Evolutionary conservation across 495 filamentous ascomycete genomes (phyloP), one percentile per base, ranked within the genome.

Genomic region (Terfezia boudieri): DNA sequence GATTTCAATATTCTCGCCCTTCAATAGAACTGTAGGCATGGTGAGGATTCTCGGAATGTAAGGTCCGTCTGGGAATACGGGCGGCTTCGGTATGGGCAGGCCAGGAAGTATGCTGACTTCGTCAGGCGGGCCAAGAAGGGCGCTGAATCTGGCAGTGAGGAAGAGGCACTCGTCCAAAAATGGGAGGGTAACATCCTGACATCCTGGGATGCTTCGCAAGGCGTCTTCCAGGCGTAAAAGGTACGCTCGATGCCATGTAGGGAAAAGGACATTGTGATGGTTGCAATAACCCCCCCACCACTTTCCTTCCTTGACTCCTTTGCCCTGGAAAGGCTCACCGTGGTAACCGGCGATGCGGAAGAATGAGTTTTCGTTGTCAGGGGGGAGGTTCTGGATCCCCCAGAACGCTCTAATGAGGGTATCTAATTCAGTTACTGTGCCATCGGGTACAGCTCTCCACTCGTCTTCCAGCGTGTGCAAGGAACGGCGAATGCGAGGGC

Each of bases 191-290:
- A 68, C 50, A 26, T 57, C 22, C 9, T 53, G 53, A 36, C 54
- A 55, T 22, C 52, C 55, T 12, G 20, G 9, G 22, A 53, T 55
- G 12, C 26, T 59, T 10, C 56, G 61, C 3, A 67, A 58, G 11
- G 66, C 64, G 2, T 60, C 38, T 52, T 68, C 54, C 53, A 60
- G 50, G 9, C 48, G 32, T 8, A 59, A 36, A 55, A 69, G 36
- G 53, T 69, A 69, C 9, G 66, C 64, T 10, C 69, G 67, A 57
- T 72, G 70, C 70, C 70, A 72, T 14, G 63, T 64, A 8, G 69
- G 69, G 54, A 71, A 72, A n/a, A 71, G 63, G 43, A 70, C 58
- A 51, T 63, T 66, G 22, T 57, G 58, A 58, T 72, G 70, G 14
- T 66, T 60, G 58, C 69, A 72, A 55, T 69, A n/a, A 20, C 67